Evolutionary conservation across 1,139 yeast species (phyloP).

Genomic region (Wickerhamiella pararugosa): DNA sequence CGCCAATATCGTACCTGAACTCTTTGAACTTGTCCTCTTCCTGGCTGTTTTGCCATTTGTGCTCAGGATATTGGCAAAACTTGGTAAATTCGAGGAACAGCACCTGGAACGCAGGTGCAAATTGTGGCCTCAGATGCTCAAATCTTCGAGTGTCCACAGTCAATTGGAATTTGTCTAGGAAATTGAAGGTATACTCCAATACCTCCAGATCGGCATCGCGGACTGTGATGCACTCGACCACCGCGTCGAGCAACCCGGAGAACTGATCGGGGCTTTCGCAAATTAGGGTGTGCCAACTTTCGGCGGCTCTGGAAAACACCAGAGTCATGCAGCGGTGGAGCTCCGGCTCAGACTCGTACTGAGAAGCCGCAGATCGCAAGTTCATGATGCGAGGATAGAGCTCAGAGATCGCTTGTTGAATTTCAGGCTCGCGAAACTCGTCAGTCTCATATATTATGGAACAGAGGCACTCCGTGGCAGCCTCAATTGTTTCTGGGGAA

Average conservation of each 20-base stretch:
- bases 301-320: constrained; percentile 88
- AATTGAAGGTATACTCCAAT: constrained; percentile 78
- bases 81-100: constrained; percentile 52
- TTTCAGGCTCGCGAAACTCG: constrained; percentile 38
- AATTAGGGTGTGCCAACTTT: constrained; percentile 82
- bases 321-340: constrained; percentile 38
- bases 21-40: constrained; percentile 87
- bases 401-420: constrained; percentile 38
- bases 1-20: constrained; percentile 93
- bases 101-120: constrained; percentile 45
- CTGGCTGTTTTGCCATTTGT: constrained; percentile 31
- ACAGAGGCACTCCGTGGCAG: constrained; percentile 74
- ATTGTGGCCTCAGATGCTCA: constrained; percentile 15
- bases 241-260: constrained; percentile 58
- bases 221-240: constrained; percentile 23
- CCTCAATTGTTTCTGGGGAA: constrained; percentile 58
- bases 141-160: constrained; percentile 3
- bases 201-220: constrained; percentile 68
- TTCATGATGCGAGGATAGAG: constrained; percentile 54
- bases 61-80: constrained; percentile 63
- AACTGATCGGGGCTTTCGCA: constrained; percentile 62
- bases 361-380: constrained; percentile 37
- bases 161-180: constrained; percentile 50
- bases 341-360: constrained; percentile 48
- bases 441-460: constrained; percentile 69